Base-by-base conservation (phyloP, 2,329 filamentous ascomycete genomes). In the Colletotrichum brevisporum region DNA sequence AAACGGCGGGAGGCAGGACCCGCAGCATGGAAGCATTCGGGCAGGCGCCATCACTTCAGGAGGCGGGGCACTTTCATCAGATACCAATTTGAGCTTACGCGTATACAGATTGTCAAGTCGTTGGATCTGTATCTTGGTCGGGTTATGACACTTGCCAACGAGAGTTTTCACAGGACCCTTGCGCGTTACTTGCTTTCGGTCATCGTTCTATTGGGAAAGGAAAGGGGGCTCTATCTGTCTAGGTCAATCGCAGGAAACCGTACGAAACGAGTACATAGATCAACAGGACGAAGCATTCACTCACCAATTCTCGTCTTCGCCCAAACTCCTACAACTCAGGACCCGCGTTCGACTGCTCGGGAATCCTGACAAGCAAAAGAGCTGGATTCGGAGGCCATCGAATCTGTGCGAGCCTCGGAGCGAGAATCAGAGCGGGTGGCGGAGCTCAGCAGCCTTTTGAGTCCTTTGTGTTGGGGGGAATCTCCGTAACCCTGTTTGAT, bases 1-100 rank as follows among this genome's bases (percentile, higher is more conserved):
- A 54, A 58, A 61, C 16, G 47, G 53, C 58, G 54, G 58, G 52
- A 54, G 41, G 26, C 4, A 54, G 26, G 64, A 39, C 55, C 45
- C 51, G 51, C 51, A 26, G 51, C 67, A 61, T 45, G 55, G 56
- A 47, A 61, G 56, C 63, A 67, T 69, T 65, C 62, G 43, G 31
- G 55, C 55, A 61, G 63, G 62, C 51, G 67, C 67, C 67, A 69
- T 69, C 45, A 67, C 56, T 52, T 67, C 62, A 69, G 36, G 36
- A 36, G 54, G 55, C 67, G 67, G 67, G 61, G 63, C 56, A 65
- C 61, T 54, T 64, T 69, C 54, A 69, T 66, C 56, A 52, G 56
- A 67, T 69, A 69, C 67, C 67, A 69, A 67, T 69, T 69, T 69
- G 45, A 69, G 63, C 67, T 67, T 66, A 61, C 63, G 62, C 55